phyloP scores from a whole-genome alignment of 768 basidiomycete genomes.

The Dioszegia aurantiaca region DNA sequence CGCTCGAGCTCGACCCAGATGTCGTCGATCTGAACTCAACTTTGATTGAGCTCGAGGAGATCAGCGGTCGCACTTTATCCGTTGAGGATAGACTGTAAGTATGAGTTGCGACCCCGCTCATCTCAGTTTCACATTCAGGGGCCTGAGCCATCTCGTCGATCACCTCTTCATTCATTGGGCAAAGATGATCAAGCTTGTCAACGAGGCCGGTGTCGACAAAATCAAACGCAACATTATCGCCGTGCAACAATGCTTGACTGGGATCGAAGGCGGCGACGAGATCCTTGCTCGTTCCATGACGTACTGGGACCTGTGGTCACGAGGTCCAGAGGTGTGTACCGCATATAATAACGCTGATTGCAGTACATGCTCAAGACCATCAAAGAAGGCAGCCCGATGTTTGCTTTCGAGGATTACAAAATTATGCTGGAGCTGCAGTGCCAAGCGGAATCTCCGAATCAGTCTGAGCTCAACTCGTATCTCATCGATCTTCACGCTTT shows the following conservation, averaged over 20 bases:
- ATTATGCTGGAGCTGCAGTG: constrained; percentile 85
- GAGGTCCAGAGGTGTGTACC: constrained; percentile 67
- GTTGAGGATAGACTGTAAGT: constrained; percentile 56
- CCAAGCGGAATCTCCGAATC: constrained; percentile 62
- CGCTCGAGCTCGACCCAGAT: constrained; percentile 85
- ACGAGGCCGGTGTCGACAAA: constrained; percentile 75
- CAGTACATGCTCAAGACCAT: constrained; percentile 77
- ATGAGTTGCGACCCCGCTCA: background rate
- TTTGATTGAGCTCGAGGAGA: constrained; percentile 71
- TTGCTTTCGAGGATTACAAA: constrained; percentile 89
- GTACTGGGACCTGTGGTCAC: constrained; percentile 76
- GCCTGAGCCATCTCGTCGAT: constrained; percentile 80
- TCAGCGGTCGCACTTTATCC: constrained; percentile 63
- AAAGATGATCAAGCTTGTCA: constrained; percentile 66
- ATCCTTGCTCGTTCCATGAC: constrained; percentile 72
- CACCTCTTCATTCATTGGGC: constrained; percentile 73
- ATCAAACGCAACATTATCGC: constrained; percentile 84
- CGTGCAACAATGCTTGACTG: constrained; percentile 84
- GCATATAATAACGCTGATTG: background rate
- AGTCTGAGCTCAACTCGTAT: constrained; percentile 63
- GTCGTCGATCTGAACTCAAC: constrained; percentile 80
- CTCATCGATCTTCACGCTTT: constrained; percentile 75
- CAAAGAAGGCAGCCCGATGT: constrained; percentile 60
- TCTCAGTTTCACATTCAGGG: constrained; percentile 77
- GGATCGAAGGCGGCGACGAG: constrained; percentile 57